Percentiles rank a stretch among this genome's conserved stretches.
Evolutionary conservation across 1,284 basidiomycete genomes (phyloP).

Genomic region (Sporisorium iseilematis-ciliati): DNA sequence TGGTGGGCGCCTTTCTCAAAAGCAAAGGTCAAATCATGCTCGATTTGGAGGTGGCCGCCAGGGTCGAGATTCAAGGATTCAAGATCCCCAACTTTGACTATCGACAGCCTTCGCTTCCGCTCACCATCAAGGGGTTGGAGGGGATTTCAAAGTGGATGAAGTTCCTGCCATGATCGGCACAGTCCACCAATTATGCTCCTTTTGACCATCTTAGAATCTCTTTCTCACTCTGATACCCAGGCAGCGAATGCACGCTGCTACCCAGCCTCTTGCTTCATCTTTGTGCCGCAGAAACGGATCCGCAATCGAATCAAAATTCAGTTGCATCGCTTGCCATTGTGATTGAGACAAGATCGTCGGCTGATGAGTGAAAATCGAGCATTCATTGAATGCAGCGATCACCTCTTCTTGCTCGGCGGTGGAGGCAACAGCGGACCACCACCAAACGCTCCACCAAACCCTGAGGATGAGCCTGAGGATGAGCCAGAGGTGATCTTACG

Average conservation of each 20-base stretch:
- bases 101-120: conserved; percentile 50
- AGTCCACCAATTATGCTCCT: background rate
- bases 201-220: background rate
- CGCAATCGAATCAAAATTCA: conserved; percentile 3
- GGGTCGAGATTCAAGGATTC: conserved; percentile 55
- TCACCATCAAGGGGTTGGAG: conserved; percentile 54
- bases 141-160: conserved; percentile 53
- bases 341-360: background rate
- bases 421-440: conserved; percentile 47
- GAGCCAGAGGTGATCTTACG: conserved; percentile 43
- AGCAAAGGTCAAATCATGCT: conserved; percentile 56
- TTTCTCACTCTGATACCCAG: conserved; percentile 6
- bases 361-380: background rate
- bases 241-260: background rate
- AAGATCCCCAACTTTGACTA: conserved; percentile 56
- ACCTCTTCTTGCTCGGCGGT: conserved; percentile 54
- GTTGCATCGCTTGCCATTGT: conserved; percentile 1
- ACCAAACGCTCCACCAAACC: conserved; percentile 28
- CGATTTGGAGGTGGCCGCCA: conserved; percentile 54
- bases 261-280: background rate
- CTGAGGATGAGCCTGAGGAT: conserved; percentile 21
- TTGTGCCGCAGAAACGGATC: background rate
- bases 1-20: conserved; percentile 55
- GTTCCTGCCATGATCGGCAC: conserved; percentile 24
- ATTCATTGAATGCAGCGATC: conserved; percentile 2